Conservation (phyloP, 192 early-diverging fungal species). For the Coemansia sp. region DNA sequence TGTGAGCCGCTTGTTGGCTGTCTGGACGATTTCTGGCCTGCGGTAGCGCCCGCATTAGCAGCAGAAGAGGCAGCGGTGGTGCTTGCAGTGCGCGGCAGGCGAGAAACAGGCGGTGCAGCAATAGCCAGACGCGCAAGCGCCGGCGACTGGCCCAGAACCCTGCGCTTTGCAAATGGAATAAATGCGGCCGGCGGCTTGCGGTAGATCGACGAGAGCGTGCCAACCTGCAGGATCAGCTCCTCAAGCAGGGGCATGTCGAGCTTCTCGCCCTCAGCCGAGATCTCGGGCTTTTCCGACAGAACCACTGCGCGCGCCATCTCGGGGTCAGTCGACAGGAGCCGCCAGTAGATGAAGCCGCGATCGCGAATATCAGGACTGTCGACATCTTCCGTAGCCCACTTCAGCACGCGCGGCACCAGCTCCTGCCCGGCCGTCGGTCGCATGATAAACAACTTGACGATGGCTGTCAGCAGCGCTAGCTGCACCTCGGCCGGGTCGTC, state of each 20-base stretch:
- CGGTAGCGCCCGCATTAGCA: neutral
- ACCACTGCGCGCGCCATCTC: conserved; percentile 73
- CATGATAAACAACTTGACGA: conserved; percentile 96
- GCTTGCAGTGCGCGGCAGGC: conserved; percentile 39
- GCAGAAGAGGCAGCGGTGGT: neutral
- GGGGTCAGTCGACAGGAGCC: conserved; percentile 92
- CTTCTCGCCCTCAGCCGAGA: conserved; percentile 92
- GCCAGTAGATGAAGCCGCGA: conserved; percentile 98
- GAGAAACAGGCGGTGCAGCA: conserved; percentile 41
- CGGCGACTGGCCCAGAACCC: conserved; percentile 42
- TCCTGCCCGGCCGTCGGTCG: conserved; percentile 89
- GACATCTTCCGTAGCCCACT: conserved; percentile 90
- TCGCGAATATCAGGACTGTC: conserved; percentile 98
- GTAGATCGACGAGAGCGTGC: conserved; percentile 86
- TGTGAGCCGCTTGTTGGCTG: neutral
- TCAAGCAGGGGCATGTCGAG: conserved; percentile 82
- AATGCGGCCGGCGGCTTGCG: conserved; percentile 88
- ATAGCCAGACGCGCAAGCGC: conserved; percentile 49
- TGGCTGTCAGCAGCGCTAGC: conserved; percentile 88
- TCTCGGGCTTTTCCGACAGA: conserved; percentile 89
- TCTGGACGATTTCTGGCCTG: conserved; percentile 4
- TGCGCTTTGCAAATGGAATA: conserved; percentile 66
- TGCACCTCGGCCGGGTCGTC: conserved; percentile 93
- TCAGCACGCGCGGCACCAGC: conserved; percentile 89
- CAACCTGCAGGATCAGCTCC: conserved; percentile 84